These are phyloP conservation scores for Aplosporella prunicola DNA, from an alignment of 2,329 filamentous ascomycete species.

Conservation along the genomic window DNA sequence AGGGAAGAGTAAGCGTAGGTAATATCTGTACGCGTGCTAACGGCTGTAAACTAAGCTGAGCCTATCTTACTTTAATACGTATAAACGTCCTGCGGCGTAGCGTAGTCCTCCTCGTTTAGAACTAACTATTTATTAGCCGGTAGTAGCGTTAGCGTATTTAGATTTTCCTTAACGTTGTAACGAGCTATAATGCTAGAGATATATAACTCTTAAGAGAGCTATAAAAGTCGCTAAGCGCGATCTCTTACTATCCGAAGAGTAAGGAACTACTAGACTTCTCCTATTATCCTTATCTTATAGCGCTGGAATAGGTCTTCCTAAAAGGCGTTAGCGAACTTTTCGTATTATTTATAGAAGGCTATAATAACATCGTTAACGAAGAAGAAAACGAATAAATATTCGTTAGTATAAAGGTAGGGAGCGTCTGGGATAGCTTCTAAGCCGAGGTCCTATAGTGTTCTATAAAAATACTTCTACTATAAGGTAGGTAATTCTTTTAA, in stretches of 20 bases:
- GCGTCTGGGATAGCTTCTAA: slow-evolving; percentile 10
- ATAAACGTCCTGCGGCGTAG: slow-evolving; percentile 6
- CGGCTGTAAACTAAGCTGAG: slow-evolving; percentile 12
- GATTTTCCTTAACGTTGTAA: slow-evolving; percentile 13
- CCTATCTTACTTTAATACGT: slow-evolving; percentile 15
- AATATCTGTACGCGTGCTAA: slow-evolving; percentile 13
- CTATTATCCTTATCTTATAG: slow-evolving; percentile 9
- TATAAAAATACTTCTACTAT: slow-evolving; percentile 15
- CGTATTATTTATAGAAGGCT: slow-evolving; percentile 5
- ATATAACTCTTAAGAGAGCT: slow-evolving; percentile 12
- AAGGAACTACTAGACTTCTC: slow-evolving; percentile 11
- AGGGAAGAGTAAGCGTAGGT: slow-evolving; percentile 12
- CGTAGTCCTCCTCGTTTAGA: slow-evolving; percentile 7
- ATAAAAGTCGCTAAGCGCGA: not conserved
- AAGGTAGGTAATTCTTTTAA: slow-evolving; percentile 15
- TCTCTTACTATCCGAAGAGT: slow-evolving; percentile 12
- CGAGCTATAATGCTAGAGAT: too few species aligned
- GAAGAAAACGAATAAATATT: slow-evolving; percentile 12
- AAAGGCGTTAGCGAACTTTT: slow-evolving; percentile 3
- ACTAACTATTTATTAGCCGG: slow-evolving; percentile 3
- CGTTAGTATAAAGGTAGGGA: slow-evolving; percentile 12
- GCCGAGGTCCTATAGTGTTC: slow-evolving; percentile 11
- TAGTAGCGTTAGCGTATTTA: slow-evolving; percentile 2
- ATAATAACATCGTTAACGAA: too few species aligned
- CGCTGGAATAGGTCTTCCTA: slow-evolving; percentile 4